phyloP scores from a whole-genome alignment of 2,329 filamentous ascomycete species.

The Nannizziopsis barbatae region DNA sequence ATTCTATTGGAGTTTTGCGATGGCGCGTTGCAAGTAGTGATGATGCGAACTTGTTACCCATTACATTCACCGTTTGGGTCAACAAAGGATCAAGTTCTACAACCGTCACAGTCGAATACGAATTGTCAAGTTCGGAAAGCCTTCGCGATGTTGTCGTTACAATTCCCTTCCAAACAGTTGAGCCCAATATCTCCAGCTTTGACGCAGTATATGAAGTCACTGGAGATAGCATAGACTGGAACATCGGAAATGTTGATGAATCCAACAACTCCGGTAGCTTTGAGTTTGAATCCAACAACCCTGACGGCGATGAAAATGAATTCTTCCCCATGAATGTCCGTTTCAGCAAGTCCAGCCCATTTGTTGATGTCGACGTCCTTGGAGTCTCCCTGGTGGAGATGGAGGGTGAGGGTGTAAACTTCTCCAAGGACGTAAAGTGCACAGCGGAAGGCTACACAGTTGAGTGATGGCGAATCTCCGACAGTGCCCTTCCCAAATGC shows the following conservation, averaged over 20 bases:
- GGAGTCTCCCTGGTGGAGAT: slow-evolving; percentile 36
- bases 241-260: slow-evolving; percentile 72
- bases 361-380: slow-evolving; percentile 77
- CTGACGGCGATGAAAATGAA: slow-evolving; percentile 75
- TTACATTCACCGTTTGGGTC: slow-evolving; percentile 96
- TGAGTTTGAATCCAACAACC: slow-evolving; percentile 84
- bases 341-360: slow-evolving; percentile 77
- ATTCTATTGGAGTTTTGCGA: slow-evolving; percentile 80
- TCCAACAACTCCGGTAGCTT: slow-evolving; percentile 77
- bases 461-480: no score
- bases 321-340: slow-evolving; percentile 96
- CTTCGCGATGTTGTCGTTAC: slow-evolving; percentile 76
- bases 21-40: slow-evolving; percentile 77
- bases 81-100: slow-evolving; percentile 76
- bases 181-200: slow-evolving; percentile 83
- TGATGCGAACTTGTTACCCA: slow-evolving; percentile 69
- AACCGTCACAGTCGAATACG: slow-evolving; percentile 90
- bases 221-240: slow-evolving; percentile 89
- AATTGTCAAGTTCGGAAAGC: slow-evolving; percentile 67
- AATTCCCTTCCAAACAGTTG: slow-evolving; percentile 74
- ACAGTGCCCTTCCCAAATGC: no score
- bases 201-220: slow-evolving; percentile 91
- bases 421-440: slow-evolving; percentile 37
- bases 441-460: slow-evolving; percentile 37
- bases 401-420: slow-evolving; percentile 35